Conservation (phyloP, 345 rosid genomes). For the Mangifera indica region DNA sequence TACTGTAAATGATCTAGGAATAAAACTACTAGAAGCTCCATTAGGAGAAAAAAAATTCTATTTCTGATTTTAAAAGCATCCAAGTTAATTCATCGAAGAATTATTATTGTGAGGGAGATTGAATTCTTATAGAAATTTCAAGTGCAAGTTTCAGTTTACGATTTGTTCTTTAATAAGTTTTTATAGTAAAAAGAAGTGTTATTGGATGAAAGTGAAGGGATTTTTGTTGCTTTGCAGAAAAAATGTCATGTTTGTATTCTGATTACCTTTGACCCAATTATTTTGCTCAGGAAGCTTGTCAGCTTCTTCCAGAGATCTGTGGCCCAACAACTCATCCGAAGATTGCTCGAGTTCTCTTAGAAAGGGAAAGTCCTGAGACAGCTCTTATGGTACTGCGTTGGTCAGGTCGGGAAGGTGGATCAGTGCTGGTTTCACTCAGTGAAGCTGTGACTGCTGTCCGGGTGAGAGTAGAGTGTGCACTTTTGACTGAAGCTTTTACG, state of each 20-base stretch:
- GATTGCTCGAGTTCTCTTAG: conserved; percentile 85
- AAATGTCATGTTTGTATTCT: conserved; percentile 17
- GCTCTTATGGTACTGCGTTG: conserved; percentile 89
- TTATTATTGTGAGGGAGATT: neutral
- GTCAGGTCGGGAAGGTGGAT: conserved; percentile 81
- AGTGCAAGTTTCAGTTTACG: neutral
- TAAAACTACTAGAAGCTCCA: neutral
- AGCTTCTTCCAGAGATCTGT: conserved; percentile 86
- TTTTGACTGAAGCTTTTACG: conserved; percentile 89
- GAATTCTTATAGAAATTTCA: neutral
- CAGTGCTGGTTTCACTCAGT: conserved; percentile 56
- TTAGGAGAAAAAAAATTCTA: neutral
- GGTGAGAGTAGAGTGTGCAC: conserved; percentile 89
- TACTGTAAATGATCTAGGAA: neutral
- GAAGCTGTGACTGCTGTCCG: conserved; percentile 89
- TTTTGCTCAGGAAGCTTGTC: conserved; percentile 70
- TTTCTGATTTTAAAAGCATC: neutral
- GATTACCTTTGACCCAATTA: conserved; percentile 26
- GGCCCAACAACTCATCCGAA: conserved; percentile 83
- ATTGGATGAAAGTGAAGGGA: neutral
- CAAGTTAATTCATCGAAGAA: neutral
- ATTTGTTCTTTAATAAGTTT: neutral
- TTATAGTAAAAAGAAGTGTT: neutral
- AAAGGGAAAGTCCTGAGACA: conserved; percentile 75
- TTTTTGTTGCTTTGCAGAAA: neutral